Evolutionary conservation across 176 grass and related monocot genomes (phyloP), one percentile per base, ranked within the genome.

Genomic region (Eragrostis curvula): DNA sequence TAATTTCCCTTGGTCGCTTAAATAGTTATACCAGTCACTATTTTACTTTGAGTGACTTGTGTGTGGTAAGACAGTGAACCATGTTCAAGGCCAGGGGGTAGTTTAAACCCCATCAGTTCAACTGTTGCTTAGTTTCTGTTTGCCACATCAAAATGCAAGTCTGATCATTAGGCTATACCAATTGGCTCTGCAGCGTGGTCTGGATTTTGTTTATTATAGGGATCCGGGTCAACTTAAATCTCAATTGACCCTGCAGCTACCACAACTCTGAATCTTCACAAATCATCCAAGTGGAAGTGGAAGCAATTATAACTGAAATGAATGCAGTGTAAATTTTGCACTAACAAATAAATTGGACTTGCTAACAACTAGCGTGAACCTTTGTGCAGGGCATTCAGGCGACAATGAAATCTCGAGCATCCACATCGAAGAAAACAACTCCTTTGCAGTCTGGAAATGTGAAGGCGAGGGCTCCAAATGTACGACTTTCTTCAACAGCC

Each of bases 381-480:
- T 85, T 79, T 79, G 39, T 89, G 80, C 77, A 81, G 87, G 86
- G 79, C 66, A 81, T 86, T 66, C 80, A 89, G 69, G 74, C 62
- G 15, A 77, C 73, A 85, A 30, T 20, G 64, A 68, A 88, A 87
- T 75, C 89, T 86, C 70, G 53, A 51, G 80, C 53, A 79, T 63
- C 77, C 73, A 18, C 64, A 46, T 39, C 49, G 39, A 94, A 89
- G 89, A 89, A 73, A 80, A 20, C 67, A 70, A 18, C 81, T 59
- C 74, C 78, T 89, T 86, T 36, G 42, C 76, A 81, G 69, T 62
- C 61, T 20, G 44, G 58, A 66, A 97, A 68, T 51, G 11, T 58
- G 28, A 89, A 83, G 83, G 27, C 65, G 13, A 77, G 50, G 66
- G 82, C 76, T 78, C 78, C 85, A 70, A 97, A 97, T 77, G 94